phyloP scores from a whole-genome alignment of 345 rosid genomes.

The Aegle marmelos region DNA sequence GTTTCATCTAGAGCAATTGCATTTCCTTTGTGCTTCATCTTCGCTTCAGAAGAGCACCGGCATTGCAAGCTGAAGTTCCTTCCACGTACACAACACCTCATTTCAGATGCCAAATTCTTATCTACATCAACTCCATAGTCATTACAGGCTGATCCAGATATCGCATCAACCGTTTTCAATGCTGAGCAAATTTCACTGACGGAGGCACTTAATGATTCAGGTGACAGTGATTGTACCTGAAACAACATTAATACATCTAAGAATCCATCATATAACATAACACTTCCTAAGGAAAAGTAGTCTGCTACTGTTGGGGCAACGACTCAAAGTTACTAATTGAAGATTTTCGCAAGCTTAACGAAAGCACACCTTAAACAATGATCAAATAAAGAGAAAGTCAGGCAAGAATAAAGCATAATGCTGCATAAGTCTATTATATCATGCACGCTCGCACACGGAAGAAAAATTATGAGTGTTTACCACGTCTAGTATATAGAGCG shows the following conservation, averaged over 20 bases:
- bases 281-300: not conserved
- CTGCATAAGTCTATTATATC: not conserved
- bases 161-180: too few species aligned
- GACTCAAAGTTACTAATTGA: not conserved
- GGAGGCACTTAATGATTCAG: constrained; percentile 10
- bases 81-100: constrained; percentile 32
- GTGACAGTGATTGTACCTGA: constrained; percentile 42
- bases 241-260: not conserved
- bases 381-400: not conserved
- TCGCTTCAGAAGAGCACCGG: constrained; percentile 22
- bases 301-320: too few species aligned
- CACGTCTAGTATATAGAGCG: too few species aligned
- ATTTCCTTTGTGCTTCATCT: constrained; percentile 27
- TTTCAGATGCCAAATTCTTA: constrained; percentile 38
- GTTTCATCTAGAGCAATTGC: constrained; percentile 33
- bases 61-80: constrained; percentile 28
- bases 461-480: not conserved
- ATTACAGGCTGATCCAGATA: too few species aligned
- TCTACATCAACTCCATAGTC: constrained; percentile 28
- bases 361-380: not conserved
- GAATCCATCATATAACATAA: not conserved
- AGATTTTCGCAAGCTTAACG: not conserved
- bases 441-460: not conserved
- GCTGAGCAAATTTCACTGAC: too few species aligned
- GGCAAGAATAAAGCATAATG: not conserved